A percentile compares a stretch with the other conserved stretches of the same genome.
These are phyloP conservation scores for Trichoderma sp. DNA, from an alignment of 2,329 filamentous ascomycete genomes.

Conservation along the genomic window DNA sequence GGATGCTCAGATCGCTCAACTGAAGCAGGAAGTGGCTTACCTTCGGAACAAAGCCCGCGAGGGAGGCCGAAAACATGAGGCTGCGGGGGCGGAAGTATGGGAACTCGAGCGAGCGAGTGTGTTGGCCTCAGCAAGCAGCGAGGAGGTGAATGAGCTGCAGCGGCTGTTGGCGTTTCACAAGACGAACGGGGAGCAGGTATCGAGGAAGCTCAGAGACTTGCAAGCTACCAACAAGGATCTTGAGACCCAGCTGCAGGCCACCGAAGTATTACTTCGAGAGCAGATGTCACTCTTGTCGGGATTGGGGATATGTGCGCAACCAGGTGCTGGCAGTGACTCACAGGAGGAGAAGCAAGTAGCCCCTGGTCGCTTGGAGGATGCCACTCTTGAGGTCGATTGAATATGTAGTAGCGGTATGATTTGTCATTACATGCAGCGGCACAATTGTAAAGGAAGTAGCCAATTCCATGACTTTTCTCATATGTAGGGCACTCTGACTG, in stretches of 20 bases:
- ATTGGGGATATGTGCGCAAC: neutral
- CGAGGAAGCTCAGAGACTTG: conserved; percentile 1
- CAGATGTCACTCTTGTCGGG: neutral
- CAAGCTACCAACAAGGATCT: conserved; percentile 2
- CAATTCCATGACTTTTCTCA: neutral
- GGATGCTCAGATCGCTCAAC: neutral
- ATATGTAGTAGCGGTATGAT: neutral
- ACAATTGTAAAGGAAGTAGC: neutral
- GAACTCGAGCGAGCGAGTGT: too few relatives aligned
- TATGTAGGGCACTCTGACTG: neutral
- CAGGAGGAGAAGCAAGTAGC: neutral
- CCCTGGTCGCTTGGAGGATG: neutral
- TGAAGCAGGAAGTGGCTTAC: neutral
- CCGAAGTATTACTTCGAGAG: neutral
- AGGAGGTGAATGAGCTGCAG: conserved; percentile 3
- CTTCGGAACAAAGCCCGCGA: neutral
- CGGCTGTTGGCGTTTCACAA: conserved; percentile 13
- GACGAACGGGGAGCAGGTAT: conserved; percentile 6
- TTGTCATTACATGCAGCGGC: neutral
- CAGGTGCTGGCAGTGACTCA: neutral
- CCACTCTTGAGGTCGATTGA: neutral
- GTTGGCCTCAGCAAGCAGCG: neutral
- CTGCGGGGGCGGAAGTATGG: too few relatives aligned
- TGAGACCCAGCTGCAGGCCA: neutral
- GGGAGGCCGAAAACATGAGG: neutral